Evolutionary conservation across 441 rosid genomes (phyloP), one percentile per base, ranked within the genome.

Genomic region (Gossypium davidsonii): DNA sequence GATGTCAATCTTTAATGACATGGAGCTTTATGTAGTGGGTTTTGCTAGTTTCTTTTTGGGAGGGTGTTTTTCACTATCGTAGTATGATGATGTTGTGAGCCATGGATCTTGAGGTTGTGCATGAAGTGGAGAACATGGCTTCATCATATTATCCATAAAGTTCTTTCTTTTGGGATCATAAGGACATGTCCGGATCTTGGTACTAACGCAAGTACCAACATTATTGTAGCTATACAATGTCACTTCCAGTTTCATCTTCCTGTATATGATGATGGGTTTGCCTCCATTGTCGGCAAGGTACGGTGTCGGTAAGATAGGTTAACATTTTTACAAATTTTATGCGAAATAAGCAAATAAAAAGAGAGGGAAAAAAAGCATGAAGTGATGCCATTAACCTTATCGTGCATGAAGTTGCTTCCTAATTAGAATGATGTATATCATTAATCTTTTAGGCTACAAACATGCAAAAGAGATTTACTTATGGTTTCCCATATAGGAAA

Each of bases 161-260:
- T 52, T 6, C 0, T 25, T 51, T 26, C 46, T 66, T 44, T 53
- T 10, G 6, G 15, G 51, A 31, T 52, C 61, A 60, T 0, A 82
- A 77, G 81, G 76, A 82, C 77, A 73, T 70, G 77, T 77, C 79
- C 77, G 74, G 78, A 74, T 52, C 68, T 37, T 59, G 67, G 83
- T 79, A 77, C 85, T 15, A 60, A 56, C 18, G 46, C 67, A 75
- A 72, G 83, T 79, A 82, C 85, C 74, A 28, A 17, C 56, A 25
- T 67, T 15, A 67, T 25, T 25, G 58, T 49, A 49, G 21, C 44
- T 15, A 67, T 26, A 67, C 71, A 26, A 6, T 63, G 72, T 69
- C 78, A 21, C 46, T 69, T 72, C 80, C 8, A 3, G 14, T 12
- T 74, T 44, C 8, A 25, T 65, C 39, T 57, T 55, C 52, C 46